Base-by-base conservation (phyloP, 2,329 filamentous ascomycete genomes). In the Tolypocladium nubicola region DNA sequence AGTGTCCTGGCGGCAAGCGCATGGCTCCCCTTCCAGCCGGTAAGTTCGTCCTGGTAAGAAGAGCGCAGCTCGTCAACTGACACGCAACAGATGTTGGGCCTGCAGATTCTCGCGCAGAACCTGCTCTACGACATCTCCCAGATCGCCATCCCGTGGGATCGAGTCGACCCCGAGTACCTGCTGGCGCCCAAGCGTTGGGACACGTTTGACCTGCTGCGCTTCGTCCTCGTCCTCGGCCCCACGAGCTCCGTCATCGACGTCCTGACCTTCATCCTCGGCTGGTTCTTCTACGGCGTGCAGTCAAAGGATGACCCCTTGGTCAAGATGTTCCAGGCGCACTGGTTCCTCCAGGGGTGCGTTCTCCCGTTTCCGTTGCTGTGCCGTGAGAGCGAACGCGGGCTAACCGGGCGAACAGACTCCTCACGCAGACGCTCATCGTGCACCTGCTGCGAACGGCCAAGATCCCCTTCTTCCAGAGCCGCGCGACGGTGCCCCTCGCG, bases 121-220 rank as follows among this genome's bases (percentile, higher is more conserved):
- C 53, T 68, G 53, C 61, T 68, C 14, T 68, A 67, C 60, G 65
- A 68, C 54, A 59, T 68, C 33, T 66, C 63, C 35, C 66, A 68
- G 54, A 66, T 68, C 39, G 66, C 65, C 40, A 65, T 67, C 38
- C 66, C 66, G 1, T 68, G 66, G 66, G 66, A 67, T 30, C 58
- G 59, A 9, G 61, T 67, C 26, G 66, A 68, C 45, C 52, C 60
- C 8, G 66, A 67, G 26, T 67, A 67, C 53, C 57, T 68, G 43
- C 55, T 58, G 40, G 61, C 53, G 14, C 66, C 66, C 13, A 66
- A 65, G 58, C 58, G 58, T 2, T 68, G 66, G 66, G 58, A 64
- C 35, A 62, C 66, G 2, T 4, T 60, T 58, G 66, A 68, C 53
- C 61, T 68, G n/a, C 55, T 68, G 26, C 65, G 66, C 11, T 68